Percentiles rank a stretch among this genome's conserved stretches.
These are phyloP conservation scores for Allium cepa DNA, from an alignment of 106 monocot genomes.

Conservation along the genomic window DNA sequence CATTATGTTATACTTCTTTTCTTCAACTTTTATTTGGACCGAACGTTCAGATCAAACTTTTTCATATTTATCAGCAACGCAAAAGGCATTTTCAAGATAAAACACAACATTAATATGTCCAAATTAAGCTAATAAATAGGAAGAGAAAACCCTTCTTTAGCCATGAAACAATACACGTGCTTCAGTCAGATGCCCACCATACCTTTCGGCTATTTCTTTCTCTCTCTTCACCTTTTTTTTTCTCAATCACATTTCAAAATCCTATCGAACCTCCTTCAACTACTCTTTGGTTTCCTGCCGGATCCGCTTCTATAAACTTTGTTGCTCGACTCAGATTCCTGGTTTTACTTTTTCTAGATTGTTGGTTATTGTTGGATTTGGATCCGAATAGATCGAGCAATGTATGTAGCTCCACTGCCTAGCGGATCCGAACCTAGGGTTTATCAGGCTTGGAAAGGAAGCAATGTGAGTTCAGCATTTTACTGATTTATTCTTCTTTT, in stretches of 20 bases:
- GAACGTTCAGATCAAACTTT: too few relatives aligned
- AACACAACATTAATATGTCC: too few relatives aligned
- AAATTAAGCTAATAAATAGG: too few relatives aligned
- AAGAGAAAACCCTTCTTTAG: too few relatives aligned
- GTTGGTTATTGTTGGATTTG: constrained; percentile 3
- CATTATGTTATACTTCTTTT: too few relatives aligned
- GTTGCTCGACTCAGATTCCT: background rate
- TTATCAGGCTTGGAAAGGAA: constrained; percentile 36
- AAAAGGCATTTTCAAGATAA: too few relatives aligned
- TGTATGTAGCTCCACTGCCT: constrained; percentile 11
- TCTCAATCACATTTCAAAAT: background rate
- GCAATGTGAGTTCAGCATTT: constrained; percentile 19
- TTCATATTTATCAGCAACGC: too few relatives aligned
- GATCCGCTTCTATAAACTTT: too few relatives aligned
- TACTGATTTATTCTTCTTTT: background rate
- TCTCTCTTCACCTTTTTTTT: background rate
- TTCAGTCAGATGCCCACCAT: background rate
- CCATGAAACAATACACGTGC: too few relatives aligned
- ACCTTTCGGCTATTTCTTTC: background rate
- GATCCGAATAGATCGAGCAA: constrained; percentile 3
- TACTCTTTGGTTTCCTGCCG: too few relatives aligned
- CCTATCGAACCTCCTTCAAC: constrained; percentile 2
- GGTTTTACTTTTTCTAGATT: background rate
- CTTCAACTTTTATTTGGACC: too few relatives aligned
- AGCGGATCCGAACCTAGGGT: constrained; percentile 14